Base-by-base conservation (phyloP, 129 eudicot species). In the Smallanthus sonchifolius region DNA sequence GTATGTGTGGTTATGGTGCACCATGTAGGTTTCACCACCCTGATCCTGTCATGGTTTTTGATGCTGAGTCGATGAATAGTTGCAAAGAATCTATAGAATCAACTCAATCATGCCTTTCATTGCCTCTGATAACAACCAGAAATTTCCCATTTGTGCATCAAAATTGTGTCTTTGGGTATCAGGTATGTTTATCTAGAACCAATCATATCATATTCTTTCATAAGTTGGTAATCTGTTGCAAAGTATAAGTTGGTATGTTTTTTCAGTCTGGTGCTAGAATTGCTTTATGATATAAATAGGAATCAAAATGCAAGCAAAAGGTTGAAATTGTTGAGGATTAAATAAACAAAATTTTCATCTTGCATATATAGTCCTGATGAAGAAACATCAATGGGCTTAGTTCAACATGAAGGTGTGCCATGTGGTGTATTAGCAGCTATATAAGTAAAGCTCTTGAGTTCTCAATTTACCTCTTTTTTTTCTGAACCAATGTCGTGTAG, bases 21-120 rank as follows among this genome's bases (percentile, higher is more conserved):
- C 38, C 55, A 39, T 89, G 92, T 55, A 76, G 70, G 79, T 86
- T 82, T 76, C 74, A 89, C 67, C 92, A 86, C 83, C 89, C 88
- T 59, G 86, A 86, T 34, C 96, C 86, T 28, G 74, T 80, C 11
- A 24, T 77, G 34, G 78, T 40, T 44, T 68, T 45, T 17, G 19
- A 70, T 47, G 57, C 75, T 43, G 85, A 74, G 48, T 43, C 77
- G 51, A 49, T 42, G 51, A 38, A 48, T 74, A 38, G 11, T 65
- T 11, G 37, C 24, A 45, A 48, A 35, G 49, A 74, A 47, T 51
- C 10, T 63, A 34, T 14, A 64, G 72, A 64, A 64, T 37, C 34
- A 9, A 65, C 24, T 17, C 38, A 45, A 5, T 19, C 65, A 13
- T 17, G 67, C 67, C 56, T 40, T 43, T 66, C 74, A 66, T 60